Evolutionary conservation across 805 yeast species (phyloP), one percentile per base, ranked within the genome.

Genomic region (Ogataea chonburiensis): DNA sequence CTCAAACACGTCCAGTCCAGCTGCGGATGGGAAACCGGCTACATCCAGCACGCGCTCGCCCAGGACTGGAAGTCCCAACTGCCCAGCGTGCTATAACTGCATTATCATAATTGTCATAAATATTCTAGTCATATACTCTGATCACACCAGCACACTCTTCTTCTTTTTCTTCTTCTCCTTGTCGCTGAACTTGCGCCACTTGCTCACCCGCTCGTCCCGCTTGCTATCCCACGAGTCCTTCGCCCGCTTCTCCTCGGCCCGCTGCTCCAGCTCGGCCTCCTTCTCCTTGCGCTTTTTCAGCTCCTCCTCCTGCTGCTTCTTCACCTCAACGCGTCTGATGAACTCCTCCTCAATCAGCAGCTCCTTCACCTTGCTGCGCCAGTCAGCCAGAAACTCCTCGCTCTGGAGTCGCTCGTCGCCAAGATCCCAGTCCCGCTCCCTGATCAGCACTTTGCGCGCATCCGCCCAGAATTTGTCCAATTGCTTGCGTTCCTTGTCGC

Each of bases 191-290:
- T 50, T 53, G 35, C 86, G 58, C 88, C 88, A 81, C 49, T 66
- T 75, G 6, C 58, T 54, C 5, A 81, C 85, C 23, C 88, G 57
- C 8, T 53, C 55, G 27, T 77, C 86, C 31, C 86, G 44, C 10
- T 68, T 68, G 34, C 70, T 74, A 46, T 80, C 87, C 88, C 88
- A 81, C 24, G 68, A 71, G 47, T 67, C 53, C 29, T 72, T 61
- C 25, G 52, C 41, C 31, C 63, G 55, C 35, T 57, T 56, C 27
- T 61, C 53, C 9, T 61, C 57, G 38, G 63, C 61, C 11, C 56
- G 58, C 13, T 41, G 40, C 13, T 41, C 42, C 10, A 24, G 27
- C 19, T 62, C 66, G n/a, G 54, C 52, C 37, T 61, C 58, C 17
- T 64, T 56, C 22, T 53, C 50, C 41, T 55, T 55, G 15, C 67